phyloP scores from a whole-genome alignment of 352 stramenopile genomes.

The Phytophthora kernoviae region DNA sequence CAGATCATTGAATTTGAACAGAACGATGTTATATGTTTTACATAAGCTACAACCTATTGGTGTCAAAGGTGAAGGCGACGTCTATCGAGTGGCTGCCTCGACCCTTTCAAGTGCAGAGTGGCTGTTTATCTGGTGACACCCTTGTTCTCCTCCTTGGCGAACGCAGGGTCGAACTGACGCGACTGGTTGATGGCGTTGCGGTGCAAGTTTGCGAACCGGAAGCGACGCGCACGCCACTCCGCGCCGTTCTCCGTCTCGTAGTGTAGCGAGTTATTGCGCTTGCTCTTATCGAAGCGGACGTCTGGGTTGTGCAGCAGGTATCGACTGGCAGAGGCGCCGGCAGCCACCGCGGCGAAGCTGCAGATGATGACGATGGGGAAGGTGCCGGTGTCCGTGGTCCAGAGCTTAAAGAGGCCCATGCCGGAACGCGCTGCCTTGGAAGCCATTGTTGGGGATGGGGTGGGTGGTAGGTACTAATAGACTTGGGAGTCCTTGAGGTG shows the following conservation, averaged over 20 bases:
- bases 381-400: constrained; percentile 53
- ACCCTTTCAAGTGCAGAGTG: no score
- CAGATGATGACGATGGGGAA: constrained; percentile 52
- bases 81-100: no score
- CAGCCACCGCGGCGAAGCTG: constrained; percentile 37
- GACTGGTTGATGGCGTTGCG: constrained; percentile 73
- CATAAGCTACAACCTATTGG: no score
- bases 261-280: constrained; percentile 40
- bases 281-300: constrained; percentile 48
- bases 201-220: constrained; percentile 54
- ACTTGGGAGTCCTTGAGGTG: constrained; percentile 9
- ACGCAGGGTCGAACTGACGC: constrained; percentile 56
- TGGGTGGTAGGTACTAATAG: not conserved
- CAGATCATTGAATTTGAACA: no score
- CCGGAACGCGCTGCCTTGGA: constrained; percentile 33
- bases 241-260: constrained; percentile 35
- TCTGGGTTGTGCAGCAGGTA: constrained; percentile 42
- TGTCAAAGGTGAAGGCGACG: no score
- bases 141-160: constrained; percentile 60
- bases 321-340: constrained; percentile 30
- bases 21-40: no score
- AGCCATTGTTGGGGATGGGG: constrained; percentile 19
- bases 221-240: constrained; percentile 47
- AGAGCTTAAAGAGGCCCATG: constrained; percentile 55
- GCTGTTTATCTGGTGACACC: constrained; percentile 36